Percentiles rank a stretch among this genome's conserved stretches.
These are phyloP conservation scores for Lumnitzera littorea DNA, from an alignment of 345 rosid genomes.

Conservation along the genomic window DNA sequence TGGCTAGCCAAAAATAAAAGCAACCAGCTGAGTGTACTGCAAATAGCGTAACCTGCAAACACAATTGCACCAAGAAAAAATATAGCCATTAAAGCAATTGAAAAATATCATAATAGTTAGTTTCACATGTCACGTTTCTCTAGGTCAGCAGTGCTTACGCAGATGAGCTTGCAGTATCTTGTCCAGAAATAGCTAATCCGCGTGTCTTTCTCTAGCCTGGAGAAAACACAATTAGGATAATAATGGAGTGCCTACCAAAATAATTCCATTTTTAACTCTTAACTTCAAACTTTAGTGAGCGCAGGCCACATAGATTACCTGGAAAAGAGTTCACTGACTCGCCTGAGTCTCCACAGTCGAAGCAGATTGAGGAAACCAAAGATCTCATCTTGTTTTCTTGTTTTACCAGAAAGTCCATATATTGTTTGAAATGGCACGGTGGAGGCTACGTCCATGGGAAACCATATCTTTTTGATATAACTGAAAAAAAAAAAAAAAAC, in stretches of 20 bases:
- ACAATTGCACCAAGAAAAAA: neutral
- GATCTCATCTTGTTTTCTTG: conserved; percentile 22
- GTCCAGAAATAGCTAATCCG: conserved; percentile 63
- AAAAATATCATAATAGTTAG: neutral
- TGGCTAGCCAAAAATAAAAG: conserved; percentile 70
- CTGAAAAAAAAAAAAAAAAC: conserved; percentile 17
- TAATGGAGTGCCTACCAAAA: neutral
- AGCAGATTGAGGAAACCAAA: conserved; percentile 76
- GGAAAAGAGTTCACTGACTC: conserved; percentile 63
- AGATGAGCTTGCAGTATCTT: conserved; percentile 51
- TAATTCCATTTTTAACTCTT: neutral
- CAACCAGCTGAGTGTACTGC: conserved; percentile 84
- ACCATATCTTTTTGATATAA: conserved; percentile 49
- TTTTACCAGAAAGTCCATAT: conserved; percentile 38
- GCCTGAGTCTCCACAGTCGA: conserved; percentile 87
- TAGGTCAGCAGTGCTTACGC: conserved; percentile 35
- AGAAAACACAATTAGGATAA: neutral
- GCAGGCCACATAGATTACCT: conserved; percentile 29
- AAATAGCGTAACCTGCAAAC: conserved; percentile 64
- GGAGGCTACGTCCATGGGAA: conserved; percentile 84
- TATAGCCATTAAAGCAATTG: neutral
- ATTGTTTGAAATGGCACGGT: conserved; percentile 62
- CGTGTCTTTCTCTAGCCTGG: conserved; percentile 85
- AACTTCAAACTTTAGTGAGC: neutral
- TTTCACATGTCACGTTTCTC: neutral